Evolutionary conservation across 2,329 filamentous ascomycete genomes (phyloP).

Genomic region (Neodidymelliopsis sp.): DNA sequence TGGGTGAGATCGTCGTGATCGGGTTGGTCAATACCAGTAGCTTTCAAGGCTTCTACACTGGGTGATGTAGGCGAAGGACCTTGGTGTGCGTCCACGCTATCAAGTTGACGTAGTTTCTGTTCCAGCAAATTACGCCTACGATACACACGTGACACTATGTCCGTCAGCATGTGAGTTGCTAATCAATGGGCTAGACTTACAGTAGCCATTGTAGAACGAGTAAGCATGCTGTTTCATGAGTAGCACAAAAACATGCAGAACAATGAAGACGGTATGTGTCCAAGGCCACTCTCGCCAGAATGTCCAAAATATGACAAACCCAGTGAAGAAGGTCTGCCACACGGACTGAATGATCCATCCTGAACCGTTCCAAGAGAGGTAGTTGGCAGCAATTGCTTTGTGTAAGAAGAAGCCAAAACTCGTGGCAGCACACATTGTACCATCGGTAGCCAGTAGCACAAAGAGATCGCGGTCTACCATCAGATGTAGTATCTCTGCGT

Average conservation of each 20-base stretch:
- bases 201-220: slow-evolving; percentile 78
- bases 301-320: slow-evolving; percentile 68
- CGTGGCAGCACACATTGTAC: slow-evolving; percentile 71
- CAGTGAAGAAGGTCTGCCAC: slow-evolving; percentile 74
- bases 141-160: slow-evolving; percentile 64
- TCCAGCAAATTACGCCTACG: slow-evolving; percentile 56
- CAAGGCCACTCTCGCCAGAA: slow-evolving; percentile 79
- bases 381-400: slow-evolving; percentile 64
- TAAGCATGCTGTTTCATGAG: slow-evolving; percentile 87
- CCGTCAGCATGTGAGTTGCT: slow-evolving; percentile 2
- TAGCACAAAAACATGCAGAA: slow-evolving; percentile 76
- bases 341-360: slow-evolving; percentile 80
- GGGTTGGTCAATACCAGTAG: slow-evolving; percentile 26
- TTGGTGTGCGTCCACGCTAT: slow-evolving; percentile 58
- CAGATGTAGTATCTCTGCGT: slow-evolving; percentile 73
- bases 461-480: slow-evolving; percentile 68
- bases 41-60: slow-evolving; percentile 5
- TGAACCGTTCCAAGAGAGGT: slow-evolving; percentile 69
- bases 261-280: slow-evolving; percentile 82
- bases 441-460: slow-evolving; percentile 67
- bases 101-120: slow-evolving; percentile 64
- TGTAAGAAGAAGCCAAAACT: slow-evolving; percentile 72
- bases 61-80: slow-evolving; percentile 42
- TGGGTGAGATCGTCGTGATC: slow-evolving; percentile 11
- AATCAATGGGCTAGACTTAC: slow-evolving; percentile 37